A percentile compares a stretch with the other conserved stretches of the same genome.
These are phyloP conservation scores for Berberis vulgaris DNA, from an alignment of 164 flowering plant genomes.

Conservation along the genomic window DNA sequence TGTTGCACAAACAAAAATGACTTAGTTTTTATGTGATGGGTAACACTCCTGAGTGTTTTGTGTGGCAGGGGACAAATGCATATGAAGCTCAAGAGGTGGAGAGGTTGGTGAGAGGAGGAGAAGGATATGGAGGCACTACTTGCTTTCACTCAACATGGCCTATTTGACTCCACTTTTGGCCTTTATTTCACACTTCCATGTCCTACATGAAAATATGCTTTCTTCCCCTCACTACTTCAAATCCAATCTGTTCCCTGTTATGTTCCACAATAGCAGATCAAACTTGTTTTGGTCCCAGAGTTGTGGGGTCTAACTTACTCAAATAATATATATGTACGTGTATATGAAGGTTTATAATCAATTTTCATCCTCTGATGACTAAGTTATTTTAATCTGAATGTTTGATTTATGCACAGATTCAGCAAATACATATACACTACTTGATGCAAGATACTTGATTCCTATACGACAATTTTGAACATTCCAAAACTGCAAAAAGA, in stretches of 20 bases:
- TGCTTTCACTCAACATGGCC: conserved; percentile 28
- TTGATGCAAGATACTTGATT: no score
- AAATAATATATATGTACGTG: background rate
- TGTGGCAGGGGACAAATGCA: conserved; percentile 37
- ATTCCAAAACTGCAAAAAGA: no score
- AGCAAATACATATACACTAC: no score
- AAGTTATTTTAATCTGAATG: background rate
- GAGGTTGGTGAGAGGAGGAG: conserved; percentile 34
- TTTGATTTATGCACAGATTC: no score
- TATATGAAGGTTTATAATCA: background rate
- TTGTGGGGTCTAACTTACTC: conserved; percentile 7
- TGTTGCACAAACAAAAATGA: background rate
- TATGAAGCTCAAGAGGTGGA: conserved; percentile 35
- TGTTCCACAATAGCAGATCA: conserved; percentile 1
- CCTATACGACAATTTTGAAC: no score
- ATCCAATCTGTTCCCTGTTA: conserved; percentile 9
- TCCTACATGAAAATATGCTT: conserved; percentile 9
- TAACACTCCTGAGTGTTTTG: conserved; percentile 13
- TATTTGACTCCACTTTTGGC: conserved; percentile 25
- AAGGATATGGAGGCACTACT: conserved; percentile 37
- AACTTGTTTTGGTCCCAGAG: conserved; percentile 2
- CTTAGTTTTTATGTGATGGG: background rate
- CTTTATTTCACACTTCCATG: conserved; percentile 5
- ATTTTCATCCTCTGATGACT: background rate
- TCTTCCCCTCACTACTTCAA: conserved; percentile 7